phyloP scores from a whole-genome alignment of 495 filamentous ascomycete species.

The Hapsidospora chrysogenum region DNA sequence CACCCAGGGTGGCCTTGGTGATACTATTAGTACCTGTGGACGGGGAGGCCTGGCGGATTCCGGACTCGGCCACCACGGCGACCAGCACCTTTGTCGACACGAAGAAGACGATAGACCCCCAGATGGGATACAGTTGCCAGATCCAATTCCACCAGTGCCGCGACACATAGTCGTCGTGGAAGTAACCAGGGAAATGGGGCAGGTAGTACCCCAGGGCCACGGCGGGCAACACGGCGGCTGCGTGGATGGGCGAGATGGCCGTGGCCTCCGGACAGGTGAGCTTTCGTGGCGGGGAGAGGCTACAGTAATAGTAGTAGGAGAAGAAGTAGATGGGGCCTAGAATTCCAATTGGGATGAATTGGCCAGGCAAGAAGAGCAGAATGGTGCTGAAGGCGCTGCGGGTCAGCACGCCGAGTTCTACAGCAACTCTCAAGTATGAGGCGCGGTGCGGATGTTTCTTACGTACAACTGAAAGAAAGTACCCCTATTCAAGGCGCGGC shows the following conservation, averaged over 20 bases:
- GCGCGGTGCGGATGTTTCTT: neutral
- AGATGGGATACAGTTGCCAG: neutral
- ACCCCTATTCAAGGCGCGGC: neutral
- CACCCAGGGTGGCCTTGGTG: neutral
- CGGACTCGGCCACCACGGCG: neutral
- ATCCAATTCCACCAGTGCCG: constrained; percentile 1
- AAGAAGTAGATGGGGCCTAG: neutral
- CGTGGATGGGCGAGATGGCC: neutral
- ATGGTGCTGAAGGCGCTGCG: neutral
- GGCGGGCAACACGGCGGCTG: neutral
- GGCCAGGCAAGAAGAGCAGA: neutral
- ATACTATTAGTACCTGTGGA: neutral
- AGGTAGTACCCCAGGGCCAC: neutral
- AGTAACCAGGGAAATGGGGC: neutral
- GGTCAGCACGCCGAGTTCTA: no score
- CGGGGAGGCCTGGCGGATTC: neutral
- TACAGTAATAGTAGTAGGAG: neutral
- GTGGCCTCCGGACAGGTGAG: neutral
- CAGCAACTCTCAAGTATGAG: neutral
- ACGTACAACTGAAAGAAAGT: constrained; percentile 1
- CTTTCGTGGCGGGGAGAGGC: neutral
- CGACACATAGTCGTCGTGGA: neutral
- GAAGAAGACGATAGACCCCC: neutral
- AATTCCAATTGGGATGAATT: neutral
- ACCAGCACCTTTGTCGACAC: neutral